These are phyloP conservation scores for Veloboletus limbatus DNA, from an alignment of 1,284 basidiomycete species.

Conservation along the genomic window DNA sequence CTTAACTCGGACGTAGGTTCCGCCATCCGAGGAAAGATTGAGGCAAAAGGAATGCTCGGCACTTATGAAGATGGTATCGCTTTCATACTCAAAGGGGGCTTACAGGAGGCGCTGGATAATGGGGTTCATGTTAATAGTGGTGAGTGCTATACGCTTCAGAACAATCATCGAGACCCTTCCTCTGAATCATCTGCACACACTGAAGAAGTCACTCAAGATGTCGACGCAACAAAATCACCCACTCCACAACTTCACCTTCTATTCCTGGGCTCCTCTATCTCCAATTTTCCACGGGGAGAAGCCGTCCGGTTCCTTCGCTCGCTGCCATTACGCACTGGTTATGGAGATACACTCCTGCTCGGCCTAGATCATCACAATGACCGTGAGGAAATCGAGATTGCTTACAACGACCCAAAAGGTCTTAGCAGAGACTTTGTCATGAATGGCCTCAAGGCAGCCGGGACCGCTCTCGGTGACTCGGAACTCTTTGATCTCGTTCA, in stretches of 20 bases:
- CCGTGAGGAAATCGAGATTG: conserved; percentile 63
- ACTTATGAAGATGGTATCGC: conserved; percentile 84
- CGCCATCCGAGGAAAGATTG: conserved; percentile 65
- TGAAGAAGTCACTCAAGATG: conserved; percentile 21
- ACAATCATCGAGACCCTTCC: conserved; percentile 29
- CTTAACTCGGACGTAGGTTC: conserved; percentile 60
- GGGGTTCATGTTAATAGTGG: background rate
- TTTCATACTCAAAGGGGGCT: conserved; percentile 60
- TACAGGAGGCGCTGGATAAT: conserved; percentile 30
- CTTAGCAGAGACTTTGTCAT: conserved; percentile 85
- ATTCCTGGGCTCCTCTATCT: conserved; percentile 91
- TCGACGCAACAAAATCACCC: conserved; percentile 36
- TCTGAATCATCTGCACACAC: conserved; percentile 36
- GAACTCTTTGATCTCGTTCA: conserved; percentile 59
- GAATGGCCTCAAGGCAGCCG: conserved; percentile 78
- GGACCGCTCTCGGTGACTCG: conserved; percentile 60
- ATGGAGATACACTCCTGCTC: conserved; percentile 70
- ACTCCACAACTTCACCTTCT: conserved; percentile 73
- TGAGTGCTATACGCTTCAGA: conserved; percentile 8
- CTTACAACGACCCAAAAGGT: conserved; percentile 83
- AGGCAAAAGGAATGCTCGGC: conserved; percentile 81
- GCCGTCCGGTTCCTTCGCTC: conserved; percentile 76
- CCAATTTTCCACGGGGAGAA: conserved; percentile 82
- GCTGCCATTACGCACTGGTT: conserved; percentile 74
- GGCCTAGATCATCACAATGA: conserved; percentile 86